Base-by-base conservation (phyloP, 257 asterid genomes). In the Misopates orontium region DNA sequence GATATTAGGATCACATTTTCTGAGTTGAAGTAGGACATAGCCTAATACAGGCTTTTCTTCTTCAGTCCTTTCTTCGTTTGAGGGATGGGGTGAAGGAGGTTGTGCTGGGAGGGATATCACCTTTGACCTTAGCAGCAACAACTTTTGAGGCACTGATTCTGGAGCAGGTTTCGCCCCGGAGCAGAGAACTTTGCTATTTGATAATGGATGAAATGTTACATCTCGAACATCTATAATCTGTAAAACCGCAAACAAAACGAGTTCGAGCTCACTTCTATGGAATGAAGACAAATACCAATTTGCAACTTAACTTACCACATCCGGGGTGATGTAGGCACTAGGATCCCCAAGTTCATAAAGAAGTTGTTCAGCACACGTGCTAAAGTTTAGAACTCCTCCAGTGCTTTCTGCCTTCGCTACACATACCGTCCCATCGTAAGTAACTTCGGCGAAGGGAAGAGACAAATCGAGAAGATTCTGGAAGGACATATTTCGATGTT, bases 291-390 rank as follows among this genome's bases (percentile, higher is more conserved):
- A 69, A 63, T 41, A 65, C 59, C 56, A 41, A 16, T 39, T 51
- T 49, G 31, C 32, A 67, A 66, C 39, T 53, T 41, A 65, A 71
- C 77, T 66, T 78, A 91, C 99, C 87, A 90, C 95, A 75, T 94
- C 97, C 9, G 99, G 99, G 48, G 97, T 94, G 64, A 86, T 78
- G 81, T 90, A 94, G 42, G 88, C 81, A 75, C 96, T 73, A 68
- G 99, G 97, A 82, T 90, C 93, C 73, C 97, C 96, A 67, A 94
- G 75, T 82, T 94, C 99, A 75, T 94, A 90, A n/a, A 94, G 96
- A 77, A 94, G 96, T 78, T 94, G 99, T 76, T 94, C 79, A 5
- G 95, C 88, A 51, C 99, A 94, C 64, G 97, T 94, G 85, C 77
- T 80, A 57, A 70, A 73, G 71, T 85, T 81, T 20, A 94, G 76